Base-by-base conservation (phyloP, 2,329 filamentous ascomycete species). In the Fusarium subglutinans region DNA sequence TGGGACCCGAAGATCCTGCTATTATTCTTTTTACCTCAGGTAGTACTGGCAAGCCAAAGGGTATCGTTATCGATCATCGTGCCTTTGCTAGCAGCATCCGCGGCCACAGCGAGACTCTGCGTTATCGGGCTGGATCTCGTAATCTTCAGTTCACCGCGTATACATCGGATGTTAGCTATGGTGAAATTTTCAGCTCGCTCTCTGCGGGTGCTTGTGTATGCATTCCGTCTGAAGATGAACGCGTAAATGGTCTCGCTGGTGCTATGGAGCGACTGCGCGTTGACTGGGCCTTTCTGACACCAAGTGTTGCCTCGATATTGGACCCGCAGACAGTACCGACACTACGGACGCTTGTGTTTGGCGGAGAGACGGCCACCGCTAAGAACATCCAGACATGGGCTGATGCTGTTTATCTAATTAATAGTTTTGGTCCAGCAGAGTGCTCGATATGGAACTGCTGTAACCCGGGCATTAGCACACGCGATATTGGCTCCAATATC, bases 361-460 rank as follows among this genome's bases (percentile, higher is more conserved):
- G 50, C 6, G 50, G 50, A 38, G 50, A 54, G 50, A 54, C 50
- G 15, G 50, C 35, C 20, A 40, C 50, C 6, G 15, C 50, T 13
- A 35, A 54, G 22, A 54, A 38, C n/a, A 26, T 54, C n/a, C 8
- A 14, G 14, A n/a, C 22, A 28, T 54, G 50, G 50, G 50, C 50
- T 10, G 8, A 9, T 33, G 8, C n/a, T 15, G 13, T n/a, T n/a
- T 38, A 14, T 40, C 35, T 54, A 9, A 40, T 72, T 40, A 44
- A 58, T 11, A 54, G 18, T 13, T 68, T 59, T 28, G 65, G 65
- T 7, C 60, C 65, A 26, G 57, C 60, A 1, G 65, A 68, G 12
- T 63, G 53, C 22, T 48, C 53, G 1, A 48, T 72, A 6, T 50
- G 43, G 43, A 45, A 12, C 11, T 15, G 18, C 43, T 45, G 43